Percentiles rank a stretch among this genome's conserved stretches.
These are phyloP conservation scores for Penstemon davidsonii DNA, from an alignment of 257 asterid genomes.

Conservation along the genomic window DNA sequence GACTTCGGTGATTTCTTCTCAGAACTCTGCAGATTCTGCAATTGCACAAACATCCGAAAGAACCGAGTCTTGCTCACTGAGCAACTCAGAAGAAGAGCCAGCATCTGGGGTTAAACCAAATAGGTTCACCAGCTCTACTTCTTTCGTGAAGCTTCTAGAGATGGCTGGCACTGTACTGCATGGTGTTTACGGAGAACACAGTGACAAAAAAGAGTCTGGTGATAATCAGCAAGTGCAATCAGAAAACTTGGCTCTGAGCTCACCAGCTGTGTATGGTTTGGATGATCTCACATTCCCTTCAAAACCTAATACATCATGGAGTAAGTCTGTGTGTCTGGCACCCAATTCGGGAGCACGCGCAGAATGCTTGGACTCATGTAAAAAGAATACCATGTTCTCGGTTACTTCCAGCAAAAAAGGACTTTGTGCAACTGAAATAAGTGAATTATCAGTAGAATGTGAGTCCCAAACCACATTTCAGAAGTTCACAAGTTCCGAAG, in stretches of 20 bases:
- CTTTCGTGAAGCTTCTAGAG: constrained; percentile 59
- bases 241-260: constrained; percentile 32
- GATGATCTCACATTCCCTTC: constrained; percentile 25
- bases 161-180: constrained; percentile 41
- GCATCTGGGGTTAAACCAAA: constrained; percentile 32
- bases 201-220: constrained; percentile 26
- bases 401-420: constrained; percentile 32
- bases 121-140: constrained; percentile 37
- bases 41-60: constrained; percentile 48
- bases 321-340: constrained; percentile 28
- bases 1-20: constrained; percentile 64
- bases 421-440: constrained; percentile 45
- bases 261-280: constrained; percentile 33
- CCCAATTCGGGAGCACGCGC: constrained; percentile 40
- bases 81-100: constrained; percentile 54
- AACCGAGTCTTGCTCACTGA: constrained; percentile 45
- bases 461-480: constrained; percentile 44
- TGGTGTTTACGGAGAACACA: constrained; percentile 39
- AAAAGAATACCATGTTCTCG: constrained; percentile 28
- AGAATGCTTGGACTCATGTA: constrained; percentile 29
- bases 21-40: constrained; percentile 55
- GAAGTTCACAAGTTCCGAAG: constrained; percentile 29
- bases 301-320: constrained; percentile 23
- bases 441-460: constrained; percentile 66
- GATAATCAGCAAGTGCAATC: constrained; percentile 30